Percentiles rank a stretch among this genome's conserved stretches.
These are phyloP conservation scores for Bruguiera hainesii DNA, from an alignment of 441 rosid species.

Conservation along the genomic window DNA sequence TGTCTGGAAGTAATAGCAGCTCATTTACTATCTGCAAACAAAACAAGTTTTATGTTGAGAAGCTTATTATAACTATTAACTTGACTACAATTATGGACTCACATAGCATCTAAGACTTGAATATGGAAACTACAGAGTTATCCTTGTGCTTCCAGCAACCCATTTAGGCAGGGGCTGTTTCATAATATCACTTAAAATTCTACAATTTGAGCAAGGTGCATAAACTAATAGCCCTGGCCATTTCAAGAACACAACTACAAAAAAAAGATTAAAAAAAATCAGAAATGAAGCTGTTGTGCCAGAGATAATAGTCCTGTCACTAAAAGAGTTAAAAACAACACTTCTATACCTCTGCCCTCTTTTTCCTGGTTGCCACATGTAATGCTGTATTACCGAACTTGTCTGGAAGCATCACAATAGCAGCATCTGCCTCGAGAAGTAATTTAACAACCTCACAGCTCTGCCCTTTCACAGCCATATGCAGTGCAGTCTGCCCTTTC, in stretches of 20 bases:
- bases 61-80: neutral
- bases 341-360: constrained; percentile 71
- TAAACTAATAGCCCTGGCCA: neutral
- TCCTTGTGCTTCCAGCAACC: too few species aligned
- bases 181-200: too few species aligned
- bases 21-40: constrained; percentile 78
- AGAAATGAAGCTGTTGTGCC: neutral
- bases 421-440: constrained; percentile 89
- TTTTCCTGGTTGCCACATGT: constrained; percentile 93
- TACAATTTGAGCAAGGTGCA: too few species aligned
- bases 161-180: too few species aligned
- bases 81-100: neutral
- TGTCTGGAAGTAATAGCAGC: constrained; percentile 74
- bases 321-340: constrained; percentile 1
- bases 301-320: neutral
- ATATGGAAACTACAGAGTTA: neutral
- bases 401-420: constrained; percentile 95
- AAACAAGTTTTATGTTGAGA: constrained; percentile 7
- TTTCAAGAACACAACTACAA: neutral
- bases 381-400: constrained; percentile 87
- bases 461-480: constrained; percentile 99
- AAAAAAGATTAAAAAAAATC: neutral
- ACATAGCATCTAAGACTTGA: neutral
- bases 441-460: constrained; percentile 81
- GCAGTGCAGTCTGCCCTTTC: constrained; percentile 96